Evolutionary conservation across 2,329 filamentous ascomycete genomes (phyloP).

Genomic region (Hirsutella rhossiliensis): DNA sequence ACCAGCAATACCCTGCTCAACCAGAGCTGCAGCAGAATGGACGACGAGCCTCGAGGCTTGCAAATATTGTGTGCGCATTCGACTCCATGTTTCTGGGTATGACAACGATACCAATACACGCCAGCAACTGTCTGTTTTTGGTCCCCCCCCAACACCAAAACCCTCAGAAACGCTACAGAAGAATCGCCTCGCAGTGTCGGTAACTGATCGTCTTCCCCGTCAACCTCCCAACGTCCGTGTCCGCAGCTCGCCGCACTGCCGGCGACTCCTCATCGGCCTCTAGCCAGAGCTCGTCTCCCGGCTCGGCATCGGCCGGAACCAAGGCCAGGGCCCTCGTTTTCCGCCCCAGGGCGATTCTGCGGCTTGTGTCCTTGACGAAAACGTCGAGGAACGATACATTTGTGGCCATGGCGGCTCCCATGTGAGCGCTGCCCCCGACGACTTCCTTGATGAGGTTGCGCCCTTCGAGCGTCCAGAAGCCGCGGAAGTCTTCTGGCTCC

Average conservation of each 20-base stretch:
- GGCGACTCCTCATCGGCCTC: conserved; percentile 7
- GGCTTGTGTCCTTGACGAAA: conserved; percentile 13
- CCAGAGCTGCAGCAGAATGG: too few species aligned
- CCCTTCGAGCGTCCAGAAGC: conserved; percentile 21
- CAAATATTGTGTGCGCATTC: too few species aligned
- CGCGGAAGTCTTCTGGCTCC: conserved; percentile 19
- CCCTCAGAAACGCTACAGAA: too few species aligned
- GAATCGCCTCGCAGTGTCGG: too few species aligned
- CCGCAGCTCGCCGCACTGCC: background rate
- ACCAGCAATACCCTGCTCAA: too few species aligned
- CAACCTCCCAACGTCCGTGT: too few species aligned
- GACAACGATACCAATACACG: too few species aligned
- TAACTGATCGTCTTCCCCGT: too few species aligned
- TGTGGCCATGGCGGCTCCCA: conserved; percentile 11
- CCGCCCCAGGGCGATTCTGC: conserved; percentile 14
- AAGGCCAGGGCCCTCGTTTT: conserved; percentile 13
- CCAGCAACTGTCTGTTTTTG: too few species aligned
- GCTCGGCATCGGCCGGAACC: conserved; percentile 14
- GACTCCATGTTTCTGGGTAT: too few species aligned
- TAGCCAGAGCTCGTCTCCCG: conserved; percentile 15
- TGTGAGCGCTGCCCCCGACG: conserved; percentile 11
- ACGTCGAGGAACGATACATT: conserved; percentile 13
- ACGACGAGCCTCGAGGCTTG: too few species aligned
- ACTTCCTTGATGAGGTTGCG: conserved; percentile 21
- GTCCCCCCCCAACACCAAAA: too few species aligned